These are phyloP conservation scores for Linaria vulgaris DNA, from an alignment of 257 asterid species.

Conservation along the genomic window DNA sequence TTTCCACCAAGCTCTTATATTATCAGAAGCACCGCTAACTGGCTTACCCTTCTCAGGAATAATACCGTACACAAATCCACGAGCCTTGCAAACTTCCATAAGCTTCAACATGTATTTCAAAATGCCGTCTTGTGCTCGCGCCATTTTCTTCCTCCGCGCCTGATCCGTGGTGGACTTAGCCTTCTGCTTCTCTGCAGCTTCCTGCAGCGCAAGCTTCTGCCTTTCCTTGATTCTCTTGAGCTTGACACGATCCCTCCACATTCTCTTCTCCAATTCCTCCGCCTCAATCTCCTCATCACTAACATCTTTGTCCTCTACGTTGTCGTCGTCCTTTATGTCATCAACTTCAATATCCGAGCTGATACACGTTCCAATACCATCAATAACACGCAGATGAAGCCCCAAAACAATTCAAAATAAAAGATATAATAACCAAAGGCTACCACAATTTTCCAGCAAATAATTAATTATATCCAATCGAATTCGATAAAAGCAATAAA, in stretches of 20 bases:
- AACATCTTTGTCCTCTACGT: slow-evolving; percentile 39
- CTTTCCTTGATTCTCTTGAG: slow-evolving; percentile 44
- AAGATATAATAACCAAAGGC: background rate
- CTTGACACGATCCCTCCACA: slow-evolving; percentile 53
- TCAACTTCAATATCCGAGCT: slow-evolving; percentile 44
- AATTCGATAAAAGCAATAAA: slow-evolving; percentile 9
- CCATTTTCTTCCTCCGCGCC: slow-evolving; percentile 50
- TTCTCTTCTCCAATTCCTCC: slow-evolving; percentile 45
- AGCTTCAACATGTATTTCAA: slow-evolving; percentile 54
- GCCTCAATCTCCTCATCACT: slow-evolving; percentile 52
- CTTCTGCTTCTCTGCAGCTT: slow-evolving; percentile 39
- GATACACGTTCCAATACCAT: slow-evolving; percentile 17
- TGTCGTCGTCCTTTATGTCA: slow-evolving; percentile 33
- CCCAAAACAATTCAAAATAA: background rate
- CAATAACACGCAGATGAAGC: background rate
- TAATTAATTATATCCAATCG: background rate
- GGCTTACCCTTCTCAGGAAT: slow-evolving; percentile 56
- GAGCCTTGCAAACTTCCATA: slow-evolving; percentile 56
- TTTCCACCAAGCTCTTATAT: slow-evolving; percentile 61
- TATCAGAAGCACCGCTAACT: slow-evolving; percentile 55
- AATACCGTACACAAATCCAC: slow-evolving; percentile 47
- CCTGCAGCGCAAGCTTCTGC: slow-evolving; percentile 34
- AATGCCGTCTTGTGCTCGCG: slow-evolving; percentile 51
- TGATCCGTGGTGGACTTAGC: slow-evolving; percentile 36
- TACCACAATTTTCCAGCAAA: no score